Percentiles rank a stretch among this genome's conserved stretches.
Evolutionary conservation across 768 basidiomycete species (phyloP).

Genomic region (Russula olivacea): DNA sequence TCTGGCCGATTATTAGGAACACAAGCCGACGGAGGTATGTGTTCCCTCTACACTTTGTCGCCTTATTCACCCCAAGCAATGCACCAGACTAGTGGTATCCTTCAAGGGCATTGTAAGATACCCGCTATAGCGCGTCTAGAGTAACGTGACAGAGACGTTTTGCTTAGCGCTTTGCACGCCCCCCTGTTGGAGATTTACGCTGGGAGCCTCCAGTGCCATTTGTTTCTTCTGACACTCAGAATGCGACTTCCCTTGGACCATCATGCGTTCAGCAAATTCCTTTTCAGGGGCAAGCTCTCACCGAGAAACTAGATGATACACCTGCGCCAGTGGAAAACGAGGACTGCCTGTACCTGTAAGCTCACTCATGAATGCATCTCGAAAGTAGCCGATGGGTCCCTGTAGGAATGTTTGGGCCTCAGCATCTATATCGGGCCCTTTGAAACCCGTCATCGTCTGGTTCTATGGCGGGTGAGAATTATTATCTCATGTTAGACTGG

Average conservation of each 20-base stretch:
- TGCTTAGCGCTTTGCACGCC: conserved; percentile 14
- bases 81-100: conserved; percentile 5
- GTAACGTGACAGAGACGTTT: background rate
- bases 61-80: background rate
- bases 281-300: background rate
- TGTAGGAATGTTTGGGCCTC: conserved; percentile 17
- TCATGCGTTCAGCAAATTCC: conserved; percentile 14
- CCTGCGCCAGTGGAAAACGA: conserved; percentile 1
- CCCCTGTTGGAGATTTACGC: conserved; percentile 9
- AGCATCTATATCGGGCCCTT: background rate
- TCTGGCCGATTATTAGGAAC: conserved; percentile 2
- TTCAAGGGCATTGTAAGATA: conserved; percentile 18
- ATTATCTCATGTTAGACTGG: background rate
- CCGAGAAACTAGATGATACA: background rate
- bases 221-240: conserved; percentile 2
- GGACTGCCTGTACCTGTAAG: conserved; percentile 17
- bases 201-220: conserved; percentile 13
- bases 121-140: background rate
- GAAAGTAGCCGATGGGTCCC: background rate
- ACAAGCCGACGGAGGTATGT: conserved; percentile 13
- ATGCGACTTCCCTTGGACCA: conserved; percentile 10
- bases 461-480: conserved; percentile 16
- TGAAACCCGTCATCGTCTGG: conserved; percentile 18
- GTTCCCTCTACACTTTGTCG: background rate
- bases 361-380: background rate